Percentiles rank a stretch among this genome's conserved stretches.
phyloP scores from a whole-genome alignment of 192 early-diverging fungal genomes.

The Physocladia obscura region DNA sequence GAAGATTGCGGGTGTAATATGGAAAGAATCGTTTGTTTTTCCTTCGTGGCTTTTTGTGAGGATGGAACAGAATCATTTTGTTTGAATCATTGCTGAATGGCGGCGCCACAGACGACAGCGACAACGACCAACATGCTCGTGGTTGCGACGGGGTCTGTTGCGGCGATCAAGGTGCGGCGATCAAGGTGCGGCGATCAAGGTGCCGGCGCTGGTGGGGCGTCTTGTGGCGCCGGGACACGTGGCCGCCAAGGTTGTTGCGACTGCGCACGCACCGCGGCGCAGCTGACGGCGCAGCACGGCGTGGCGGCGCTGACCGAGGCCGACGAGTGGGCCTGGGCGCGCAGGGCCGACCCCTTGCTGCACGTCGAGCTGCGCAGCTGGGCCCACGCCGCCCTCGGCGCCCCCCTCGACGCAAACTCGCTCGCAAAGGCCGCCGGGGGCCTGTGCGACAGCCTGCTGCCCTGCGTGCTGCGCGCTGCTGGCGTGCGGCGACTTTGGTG shows the following conservation, averaged over 20 bases:
- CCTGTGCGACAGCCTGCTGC: constrained; percentile 89
- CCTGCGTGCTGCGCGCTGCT: constrained; percentile 30
- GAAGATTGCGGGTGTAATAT: too few species aligned
- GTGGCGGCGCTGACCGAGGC: constrained; percentile 72
- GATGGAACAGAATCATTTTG: too few species aligned
- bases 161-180: constrained; percentile 81
- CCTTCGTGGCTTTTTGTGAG: too few species aligned
- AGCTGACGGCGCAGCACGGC: constrained; percentile 23
- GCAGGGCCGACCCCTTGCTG: constrained; percentile 84
- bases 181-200: constrained; percentile 54
- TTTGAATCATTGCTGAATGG: too few species aligned
- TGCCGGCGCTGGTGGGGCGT: too few species aligned
- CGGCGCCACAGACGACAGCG: background rate
- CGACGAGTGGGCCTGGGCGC: constrained; percentile 90
- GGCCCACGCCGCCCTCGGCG: constrained; percentile 87
- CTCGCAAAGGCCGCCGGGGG: constrained; percentile 88
- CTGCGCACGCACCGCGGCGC: constrained; percentile 65
- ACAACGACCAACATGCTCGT: constrained; percentile 58
- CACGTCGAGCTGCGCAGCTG: constrained; percentile 96
- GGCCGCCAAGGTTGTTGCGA: constrained; percentile 74
- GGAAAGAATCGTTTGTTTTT: too few species aligned
- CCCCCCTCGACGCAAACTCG: constrained; percentile 92
- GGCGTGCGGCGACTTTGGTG: constrained; percentile 71
- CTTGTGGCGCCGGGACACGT: too few species aligned
- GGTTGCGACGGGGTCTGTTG: constrained; percentile 86